These are phyloP conservation scores for Fraxinus greggii DNA, from an alignment of 305 asterid species.

Conservation along the genomic window DNA sequence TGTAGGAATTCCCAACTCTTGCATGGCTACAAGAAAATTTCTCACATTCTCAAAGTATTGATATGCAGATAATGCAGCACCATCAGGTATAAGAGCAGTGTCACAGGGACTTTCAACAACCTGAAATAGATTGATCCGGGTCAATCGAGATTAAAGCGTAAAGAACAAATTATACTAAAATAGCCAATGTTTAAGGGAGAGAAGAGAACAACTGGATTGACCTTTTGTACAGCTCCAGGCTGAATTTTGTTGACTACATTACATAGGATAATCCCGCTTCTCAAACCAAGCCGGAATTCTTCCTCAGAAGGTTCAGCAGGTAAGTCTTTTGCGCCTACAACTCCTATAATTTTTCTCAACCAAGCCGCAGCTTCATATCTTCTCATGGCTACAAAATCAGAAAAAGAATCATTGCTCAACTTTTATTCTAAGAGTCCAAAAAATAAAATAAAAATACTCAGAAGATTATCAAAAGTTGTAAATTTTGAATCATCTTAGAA, in stretches of 20 bases:
- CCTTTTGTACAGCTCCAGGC: slow-evolving; percentile 92
- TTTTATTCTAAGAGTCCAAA: neutral
- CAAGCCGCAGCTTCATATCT: slow-evolving; percentile 90
- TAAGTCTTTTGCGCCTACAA: slow-evolving; percentile 82
- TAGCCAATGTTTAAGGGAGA: neutral
- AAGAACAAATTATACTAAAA: neutral
- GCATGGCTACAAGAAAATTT: slow-evolving; percentile 85
- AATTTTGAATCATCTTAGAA: neutral
- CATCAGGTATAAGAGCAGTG: slow-evolving; percentile 68
- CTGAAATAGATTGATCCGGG: slow-evolving; percentile 37
- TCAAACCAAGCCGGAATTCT: slow-evolving; percentile 80
- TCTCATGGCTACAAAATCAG: slow-evolving; percentile 54
- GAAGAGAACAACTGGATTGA: slow-evolving; percentile 16
- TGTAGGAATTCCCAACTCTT: slow-evolving; percentile 86
- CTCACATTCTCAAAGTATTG: slow-evolving; percentile 94
- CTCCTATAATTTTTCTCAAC: slow-evolving; percentile 86
- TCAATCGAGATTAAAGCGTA: neutral
- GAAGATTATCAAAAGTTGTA: neutral
- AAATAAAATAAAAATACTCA: neutral
- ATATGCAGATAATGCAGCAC: slow-evolving; percentile 88
- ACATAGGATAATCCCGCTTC: slow-evolving; percentile 95
- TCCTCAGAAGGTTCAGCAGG: slow-evolving; percentile 98
- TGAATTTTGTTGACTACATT: slow-evolving; percentile 79
- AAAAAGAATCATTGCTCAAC: slow-evolving; percentile 7
- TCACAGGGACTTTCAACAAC: slow-evolving; percentile 86